Conservation (phyloP, 2,329 filamentous ascomycete species). For the Microthyrium microscopicum region DNA sequence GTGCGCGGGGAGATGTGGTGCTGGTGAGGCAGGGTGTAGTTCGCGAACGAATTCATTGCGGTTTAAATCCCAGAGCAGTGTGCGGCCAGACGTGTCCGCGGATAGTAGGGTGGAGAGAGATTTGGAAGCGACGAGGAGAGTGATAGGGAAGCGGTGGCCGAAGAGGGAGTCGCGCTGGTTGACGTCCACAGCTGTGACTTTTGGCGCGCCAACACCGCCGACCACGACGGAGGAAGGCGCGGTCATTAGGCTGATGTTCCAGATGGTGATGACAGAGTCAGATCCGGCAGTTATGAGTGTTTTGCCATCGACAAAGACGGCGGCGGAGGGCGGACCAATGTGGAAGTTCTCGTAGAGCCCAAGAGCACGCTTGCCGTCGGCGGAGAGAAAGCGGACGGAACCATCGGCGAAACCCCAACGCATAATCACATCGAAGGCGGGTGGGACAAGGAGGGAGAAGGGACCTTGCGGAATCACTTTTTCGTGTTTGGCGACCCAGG, state of each 20-base stretch:
- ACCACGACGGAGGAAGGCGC: too few species aligned
- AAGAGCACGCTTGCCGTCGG: constrained; percentile 65
- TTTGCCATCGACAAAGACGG: constrained; percentile 73
- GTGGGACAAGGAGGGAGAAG: constrained; percentile 74
- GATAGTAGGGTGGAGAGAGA: constrained; percentile 81
- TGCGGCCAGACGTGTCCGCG: constrained; percentile 62
- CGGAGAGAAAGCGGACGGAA: constrained; percentile 77
- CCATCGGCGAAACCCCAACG: constrained; percentile 95
- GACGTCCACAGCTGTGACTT: constrained; percentile 63
- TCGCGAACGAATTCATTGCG: constrained; percentile 70
- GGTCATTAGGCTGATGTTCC: too few species aligned
- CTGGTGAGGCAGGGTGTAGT: constrained; percentile 39
- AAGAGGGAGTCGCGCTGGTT: constrained; percentile 67
- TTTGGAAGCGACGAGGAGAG: constrained; percentile 66
- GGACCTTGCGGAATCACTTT: constrained; percentile 69
- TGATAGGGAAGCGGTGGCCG: constrained; percentile 74
- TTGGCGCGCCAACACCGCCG: constrained; percentile 46
- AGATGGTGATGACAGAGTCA: constrained; percentile 81
- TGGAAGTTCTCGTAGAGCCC: constrained; percentile 91
- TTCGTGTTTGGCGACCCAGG: constrained; percentile 64
- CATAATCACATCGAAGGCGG: constrained; percentile 73
- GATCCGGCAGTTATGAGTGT: constrained; percentile 83
- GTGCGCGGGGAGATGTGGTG: constrained; percentile 38
- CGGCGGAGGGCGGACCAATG: constrained; percentile 70
- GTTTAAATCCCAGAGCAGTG: constrained; percentile 90